Base-by-base conservation (phyloP, 257 asterid genomes). In the Avicennia marina region DNA sequence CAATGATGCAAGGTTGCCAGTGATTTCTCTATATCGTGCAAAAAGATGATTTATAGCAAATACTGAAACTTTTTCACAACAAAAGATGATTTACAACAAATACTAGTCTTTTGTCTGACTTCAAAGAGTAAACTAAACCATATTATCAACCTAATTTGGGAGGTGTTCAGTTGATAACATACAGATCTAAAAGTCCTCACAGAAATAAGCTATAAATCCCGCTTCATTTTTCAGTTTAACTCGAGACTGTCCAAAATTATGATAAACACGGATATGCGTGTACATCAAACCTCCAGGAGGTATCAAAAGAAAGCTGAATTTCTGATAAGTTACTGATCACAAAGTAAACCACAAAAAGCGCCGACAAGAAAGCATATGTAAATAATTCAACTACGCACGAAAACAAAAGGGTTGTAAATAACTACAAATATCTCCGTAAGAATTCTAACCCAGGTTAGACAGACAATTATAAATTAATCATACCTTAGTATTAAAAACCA, bases 291-390 rank as follows among this genome's bases (percentile, higher is more conserved):
- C 39, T 34, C 53, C 18, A 41, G 5, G 49, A 31, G 6, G 24
- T 38, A 3, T 12, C 25, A n/a, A 2, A 40, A 12, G 32, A 36
- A 45, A 22, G 44, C 10, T 11, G 15, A 11, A 57, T 32, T 18
- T 43, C 19, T 45, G n/a, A n/a, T n/a, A n/a, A n/a, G n/a, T n/a
- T n/a, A n/a, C n/a, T n/a, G n/a, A 26, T 43, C 32, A 16, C 13
- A 38, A 46, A 7, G 42, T 45, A 40, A 62, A 20, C 46, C 59
- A 47, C 40, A 39, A 44, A 68, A 27, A 17, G 42, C 4, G 19
- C 15, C 43, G 12, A n/a, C 17, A 26, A 32, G 40, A 61, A 61
- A 66, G 42, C 45, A 54, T 12, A 60, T n/a, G 33, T 16, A 40
- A 17, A 34, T 36, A 11, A 20, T 24, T 11, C 18, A 58, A 36